Evolutionary conservation across 2,329 filamentous ascomycete genomes (phyloP), one percentile per base, ranked within the genome.

Genomic region (Colletotrichum viniferum): DNA sequence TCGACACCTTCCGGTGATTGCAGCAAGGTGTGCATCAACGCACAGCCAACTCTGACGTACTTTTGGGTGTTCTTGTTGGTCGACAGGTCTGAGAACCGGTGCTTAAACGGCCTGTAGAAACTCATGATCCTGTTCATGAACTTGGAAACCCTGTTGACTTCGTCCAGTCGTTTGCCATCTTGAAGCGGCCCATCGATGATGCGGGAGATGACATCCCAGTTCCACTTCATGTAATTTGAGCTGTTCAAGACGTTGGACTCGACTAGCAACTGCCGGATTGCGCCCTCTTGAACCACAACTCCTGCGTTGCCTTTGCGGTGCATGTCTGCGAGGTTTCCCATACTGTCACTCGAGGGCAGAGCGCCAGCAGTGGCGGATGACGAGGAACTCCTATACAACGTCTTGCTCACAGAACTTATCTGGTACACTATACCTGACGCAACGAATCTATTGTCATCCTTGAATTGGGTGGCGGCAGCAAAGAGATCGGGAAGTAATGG

Each of bases 91-190:
- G 96, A 95, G 80, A 98, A 99, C 77, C 96, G 94, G 82, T 96
- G 97, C 82, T 99, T 99, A 87, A 99, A 99, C 1, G 97, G 97
- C 13, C 97, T 91, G 82, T 98, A 98, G 82, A 99, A 99, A 75
- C 96, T 97, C 83, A 98, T 92, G 73, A 99, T 89, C 12, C 97
- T 91, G 86, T 98, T 98, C 80, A 98, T 94, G 81, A 98, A 99
- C 82, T 98, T 98, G 4, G 96, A 98, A 2, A 94, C 96, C 82
- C 96, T 96, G 82, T 98, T 94, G 1, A 96, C 96, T 84, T 99
- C 97, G 79, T 98, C 96, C 6, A 99, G 89, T 13, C 97, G 91
- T 84, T 98, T 98, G 1, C 96, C 94, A 78, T 96, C 98, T 28
- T 96, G 94, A 26, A 99, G 86, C 2, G 97, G 97, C 0, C 97